Conservation (phyloP, 148 eudicot genomes). For the Selenicereus undatus region DNA sequence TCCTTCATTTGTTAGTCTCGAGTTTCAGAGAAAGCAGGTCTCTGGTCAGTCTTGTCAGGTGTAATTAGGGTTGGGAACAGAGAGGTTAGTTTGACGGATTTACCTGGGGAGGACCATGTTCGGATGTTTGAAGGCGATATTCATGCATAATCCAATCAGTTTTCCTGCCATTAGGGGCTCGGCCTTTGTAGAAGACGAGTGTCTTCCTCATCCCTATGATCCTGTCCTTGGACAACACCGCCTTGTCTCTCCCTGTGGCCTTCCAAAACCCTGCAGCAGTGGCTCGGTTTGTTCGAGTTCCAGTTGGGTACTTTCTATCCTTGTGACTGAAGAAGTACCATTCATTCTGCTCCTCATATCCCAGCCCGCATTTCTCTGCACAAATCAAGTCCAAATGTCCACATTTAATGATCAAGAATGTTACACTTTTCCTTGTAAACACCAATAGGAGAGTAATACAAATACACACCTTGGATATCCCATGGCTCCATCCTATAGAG, state of each 20-base stretch:
- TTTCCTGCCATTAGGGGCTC: conserved; percentile 81
- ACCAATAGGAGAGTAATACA: not conserved
- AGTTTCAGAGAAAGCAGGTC: no score
- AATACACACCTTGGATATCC: conserved; percentile 69
- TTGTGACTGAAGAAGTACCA: conserved; percentile 99
- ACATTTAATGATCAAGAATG: not conserved
- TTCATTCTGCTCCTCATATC: conserved; percentile 66
- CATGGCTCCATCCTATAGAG: conserved; percentile 90
- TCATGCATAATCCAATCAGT: conserved; percentile 95
- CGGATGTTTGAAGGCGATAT: conserved; percentile 78
- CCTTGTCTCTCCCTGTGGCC: conserved; percentile 93
- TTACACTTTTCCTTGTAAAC: not conserved
- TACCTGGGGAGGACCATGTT: conserved; percentile 73
- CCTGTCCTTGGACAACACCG: conserved; percentile 62
- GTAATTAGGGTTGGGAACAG: not conserved
- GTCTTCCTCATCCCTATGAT: conserved; percentile 96
- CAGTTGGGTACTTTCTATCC: conserved; percentile 91
- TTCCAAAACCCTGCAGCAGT: conserved; percentile 91
- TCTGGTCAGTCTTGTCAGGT: no score
- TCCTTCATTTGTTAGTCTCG: not conserved
- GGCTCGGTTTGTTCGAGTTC: conserved; percentile 79
- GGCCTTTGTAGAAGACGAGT: conserved; percentile 78
- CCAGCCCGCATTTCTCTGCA: conserved; percentile 67
- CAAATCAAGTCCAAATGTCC: not conserved
- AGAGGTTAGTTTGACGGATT: not conserved